Conservation (phyloP, 2,329 filamentous ascomycete species). For the Metarhizium humberi region DNA sequence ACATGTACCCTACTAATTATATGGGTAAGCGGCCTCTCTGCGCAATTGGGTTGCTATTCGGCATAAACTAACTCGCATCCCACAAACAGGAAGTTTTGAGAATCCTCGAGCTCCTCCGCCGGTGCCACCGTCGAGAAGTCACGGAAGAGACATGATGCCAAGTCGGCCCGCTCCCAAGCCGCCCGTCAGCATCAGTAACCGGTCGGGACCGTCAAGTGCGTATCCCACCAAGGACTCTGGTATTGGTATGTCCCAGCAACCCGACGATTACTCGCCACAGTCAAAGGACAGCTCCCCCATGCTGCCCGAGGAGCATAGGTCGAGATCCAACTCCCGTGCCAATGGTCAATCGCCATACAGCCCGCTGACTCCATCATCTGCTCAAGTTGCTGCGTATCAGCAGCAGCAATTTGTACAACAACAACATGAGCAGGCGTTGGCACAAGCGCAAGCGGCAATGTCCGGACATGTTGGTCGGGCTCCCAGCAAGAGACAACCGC, state of each 20-base stretch:
- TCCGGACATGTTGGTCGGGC: constrained; percentile 60
- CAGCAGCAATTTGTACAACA: constrained; percentile 58
- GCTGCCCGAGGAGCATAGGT: constrained; percentile 58
- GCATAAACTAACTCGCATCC: not conserved
- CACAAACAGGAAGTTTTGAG: constrained; percentile 70
- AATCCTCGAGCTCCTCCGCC: constrained; percentile 91
- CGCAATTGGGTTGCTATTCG: not conserved
- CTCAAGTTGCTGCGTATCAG: constrained; percentile 41
- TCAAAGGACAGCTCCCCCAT: constrained; percentile 49
- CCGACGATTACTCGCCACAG: constrained; percentile 43
- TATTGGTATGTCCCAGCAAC: constrained; percentile 49
- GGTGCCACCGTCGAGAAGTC: constrained; percentile 53
- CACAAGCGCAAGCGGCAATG: constrained; percentile 69
- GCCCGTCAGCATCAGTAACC: constrained; percentile 54
- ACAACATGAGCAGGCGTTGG: constrained; percentile 79
- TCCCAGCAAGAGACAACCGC: constrained; percentile 59
- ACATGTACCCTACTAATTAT: constrained; percentile 45
- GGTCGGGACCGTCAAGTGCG: constrained; percentile 40
- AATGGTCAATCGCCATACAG: constrained; percentile 44
- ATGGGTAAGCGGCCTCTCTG: constrained; percentile 57
- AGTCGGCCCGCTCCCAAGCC: constrained; percentile 80
- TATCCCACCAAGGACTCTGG: constrained; percentile 53
- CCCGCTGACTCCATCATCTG: constrained; percentile 30
- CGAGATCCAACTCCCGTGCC: constrained; percentile 57
- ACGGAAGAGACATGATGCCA: constrained; percentile 54